A percentile compares a stretch with the other conserved stretches of the same genome.
These are phyloP conservation scores for Penicillium bovifimosum DNA, from an alignment of 495 filamentous ascomycete species.

Conservation along the genomic window DNA sequence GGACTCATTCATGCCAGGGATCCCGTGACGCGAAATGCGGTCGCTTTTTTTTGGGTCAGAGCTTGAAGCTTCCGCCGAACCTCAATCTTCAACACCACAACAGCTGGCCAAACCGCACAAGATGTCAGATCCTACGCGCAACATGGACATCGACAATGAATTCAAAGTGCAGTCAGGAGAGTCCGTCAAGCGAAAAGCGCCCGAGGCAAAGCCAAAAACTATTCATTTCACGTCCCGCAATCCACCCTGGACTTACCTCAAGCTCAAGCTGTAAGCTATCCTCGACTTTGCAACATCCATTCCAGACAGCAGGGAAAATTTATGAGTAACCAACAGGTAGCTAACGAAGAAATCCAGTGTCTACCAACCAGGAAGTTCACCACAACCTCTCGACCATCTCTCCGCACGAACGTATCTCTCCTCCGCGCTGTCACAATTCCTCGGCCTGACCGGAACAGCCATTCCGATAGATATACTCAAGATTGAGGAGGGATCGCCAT, in stretches of 20 bases:
- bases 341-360: slow-evolving; percentile 22
- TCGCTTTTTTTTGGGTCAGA: slow-evolving; percentile 13
- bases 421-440: slow-evolving; percentile 69
- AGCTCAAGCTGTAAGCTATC: slow-evolving; percentile 38
- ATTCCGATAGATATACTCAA: slow-evolving; percentile 79
- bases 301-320: too few species aligned
- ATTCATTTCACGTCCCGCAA: slow-evolving; percentile 41
- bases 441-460: slow-evolving; percentile 69
- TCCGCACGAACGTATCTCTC: slow-evolving; percentile 69
- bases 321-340: too few species aligned
- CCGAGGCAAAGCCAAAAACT: slow-evolving; percentile 15
- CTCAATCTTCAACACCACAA: not conserved
- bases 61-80: slow-evolving; percentile 1
- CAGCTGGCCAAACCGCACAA: not conserved
- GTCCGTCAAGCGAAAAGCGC: slow-evolving; percentile 29
- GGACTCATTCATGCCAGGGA: not conserved
- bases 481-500: slow-evolving; percentile 29
- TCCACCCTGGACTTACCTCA: slow-evolving; percentile 47
- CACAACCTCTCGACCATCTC: slow-evolving; percentile 58
- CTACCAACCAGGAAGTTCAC: slow-evolving; percentile 24
- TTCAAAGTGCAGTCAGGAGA: not conserved
- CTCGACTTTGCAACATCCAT: not conserved
- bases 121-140: slow-evolving; percentile 3
- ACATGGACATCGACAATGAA: not conserved
- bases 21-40: slow-evolving; percentile 24